Evolutionary conservation across 2,329 filamentous ascomycete genomes (phyloP).

Genomic region (Pseudopithomyces maydicus): DNA sequence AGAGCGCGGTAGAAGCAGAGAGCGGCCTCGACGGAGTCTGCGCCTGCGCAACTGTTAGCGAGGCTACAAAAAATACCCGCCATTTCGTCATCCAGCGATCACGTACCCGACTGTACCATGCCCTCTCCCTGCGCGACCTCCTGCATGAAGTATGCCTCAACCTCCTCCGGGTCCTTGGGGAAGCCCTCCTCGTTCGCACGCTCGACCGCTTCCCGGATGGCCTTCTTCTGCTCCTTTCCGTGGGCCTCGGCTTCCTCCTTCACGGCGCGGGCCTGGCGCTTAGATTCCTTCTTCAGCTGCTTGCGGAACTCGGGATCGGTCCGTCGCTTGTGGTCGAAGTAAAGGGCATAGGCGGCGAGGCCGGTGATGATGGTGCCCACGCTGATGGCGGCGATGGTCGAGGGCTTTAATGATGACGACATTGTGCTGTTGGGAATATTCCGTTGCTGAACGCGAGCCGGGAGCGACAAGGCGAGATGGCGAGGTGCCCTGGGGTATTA

Average conservation of each 20-base stretch:
- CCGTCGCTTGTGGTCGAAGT: conserved; percentile 70
- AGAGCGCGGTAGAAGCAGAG: conserved; percentile 97
- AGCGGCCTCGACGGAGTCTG: conserved; percentile 79
- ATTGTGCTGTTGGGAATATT: conserved; percentile 24
- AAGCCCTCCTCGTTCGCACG: conserved; percentile 90
- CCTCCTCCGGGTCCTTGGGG: conserved; percentile 87
- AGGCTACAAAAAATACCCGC: neutral
- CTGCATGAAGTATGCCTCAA: conserved; percentile 95
- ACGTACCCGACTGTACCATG: conserved; percentile 77
- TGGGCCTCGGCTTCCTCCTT: conserved; percentile 74
- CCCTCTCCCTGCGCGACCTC: conserved; percentile 89
- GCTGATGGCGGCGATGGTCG: conserved; percentile 63
- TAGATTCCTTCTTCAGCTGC: conserved; percentile 73
- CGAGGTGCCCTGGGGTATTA: neutral
- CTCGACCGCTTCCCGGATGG: conserved; percentile 76
- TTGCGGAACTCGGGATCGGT: conserved; percentile 68
- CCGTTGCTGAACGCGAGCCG: neutral
- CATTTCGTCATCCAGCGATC: neutral
- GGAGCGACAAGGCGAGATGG: neutral
- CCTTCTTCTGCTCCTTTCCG: conserved; percentile 69
- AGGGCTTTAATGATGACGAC: conserved; percentile 56
- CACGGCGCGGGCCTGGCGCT: conserved; percentile 70
- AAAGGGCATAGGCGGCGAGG: conserved; percentile 67
- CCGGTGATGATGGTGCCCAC: conserved; percentile 64
- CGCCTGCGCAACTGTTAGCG: conserved; percentile 53